Evolutionary conservation across 768 basidiomycete genomes (phyloP), one percentile per base, ranked within the genome.

Genomic region (Hypholoma fasciculare): DNA sequence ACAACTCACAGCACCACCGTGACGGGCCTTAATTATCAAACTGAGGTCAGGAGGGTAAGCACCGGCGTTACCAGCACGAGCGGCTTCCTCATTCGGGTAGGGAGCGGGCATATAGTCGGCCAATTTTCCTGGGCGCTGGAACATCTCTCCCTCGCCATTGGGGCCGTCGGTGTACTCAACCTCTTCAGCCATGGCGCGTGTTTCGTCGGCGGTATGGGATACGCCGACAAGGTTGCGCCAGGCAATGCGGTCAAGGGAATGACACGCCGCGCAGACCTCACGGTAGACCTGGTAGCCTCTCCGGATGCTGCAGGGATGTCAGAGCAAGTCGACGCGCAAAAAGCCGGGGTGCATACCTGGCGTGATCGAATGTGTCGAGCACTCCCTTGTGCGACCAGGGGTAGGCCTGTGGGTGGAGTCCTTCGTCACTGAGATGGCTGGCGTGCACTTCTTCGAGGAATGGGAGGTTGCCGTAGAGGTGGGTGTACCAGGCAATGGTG

Each of bases 181-280:
- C 69, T 98, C 96, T 77, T 97, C 97, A 9, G 97, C 97, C 89
- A 98, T 85, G 2, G 81, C 79, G 73, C 92, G 90, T 54, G 81
- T 81, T 77, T 99, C 96, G 63, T 94, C 91, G 43, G 81, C 96
- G 65, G 90, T 93, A 78, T 99, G 97, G 27, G 95, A 97, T 55
- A 98, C 94, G 69, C 95, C 97, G 63, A 99, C 97, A 58, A 99
- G 81, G 79, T 98, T 99, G 72, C 97, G 93, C 97, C 97, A 99
- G 58, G 97, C 97, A 70, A 99, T 96, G 67, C 97, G 94, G 79
- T 99, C 94, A 56, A 99, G 87, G 36, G 97, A 99, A 75, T 99
- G 97, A 76, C 97, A 99, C 11, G 97, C 94, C 14, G 97, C 93
- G 72, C 97, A 99, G 56, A 99, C 97, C 77, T 99, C 96, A 63